These are phyloP conservation scores for Musa troglodytarum DNA, from an alignment of 176 grass and related monocot species.

Conservation along the genomic window DNA sequence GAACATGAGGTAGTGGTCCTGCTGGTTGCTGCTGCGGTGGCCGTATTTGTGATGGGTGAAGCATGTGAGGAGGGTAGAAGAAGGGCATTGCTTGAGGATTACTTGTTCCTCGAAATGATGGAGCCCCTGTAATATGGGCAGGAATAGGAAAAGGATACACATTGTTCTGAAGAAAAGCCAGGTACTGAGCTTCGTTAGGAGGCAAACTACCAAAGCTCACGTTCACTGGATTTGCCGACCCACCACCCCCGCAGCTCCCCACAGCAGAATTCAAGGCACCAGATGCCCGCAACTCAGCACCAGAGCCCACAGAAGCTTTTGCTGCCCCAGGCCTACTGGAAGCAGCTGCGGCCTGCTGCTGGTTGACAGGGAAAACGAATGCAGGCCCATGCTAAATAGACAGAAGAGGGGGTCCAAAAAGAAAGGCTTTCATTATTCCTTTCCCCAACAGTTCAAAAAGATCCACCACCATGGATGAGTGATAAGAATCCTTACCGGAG, in stretches of 20 bases:
- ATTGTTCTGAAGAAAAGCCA: slow-evolving; percentile 73
- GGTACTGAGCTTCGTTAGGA: slow-evolving; percentile 58
- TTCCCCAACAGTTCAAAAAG: neutral
- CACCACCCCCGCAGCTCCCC: slow-evolving; percentile 24
- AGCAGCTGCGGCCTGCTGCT: slow-evolving; percentile 53
- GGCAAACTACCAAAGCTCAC: slow-evolving; percentile 72
- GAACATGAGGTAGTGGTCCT: slow-evolving; percentile 13
- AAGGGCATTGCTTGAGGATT: slow-evolving; percentile 68
- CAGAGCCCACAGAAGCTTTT: slow-evolving; percentile 34
- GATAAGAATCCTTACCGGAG: slow-evolving; percentile 41
- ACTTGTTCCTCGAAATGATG: slow-evolving; percentile 54
- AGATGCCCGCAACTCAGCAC: slow-evolving; percentile 30
- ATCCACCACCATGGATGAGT: neutral
- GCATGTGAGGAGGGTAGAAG: slow-evolving; percentile 76
- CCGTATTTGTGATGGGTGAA: slow-evolving; percentile 73
- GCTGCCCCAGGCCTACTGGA: slow-evolving; percentile 40
- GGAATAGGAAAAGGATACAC: slow-evolving; percentile 65
- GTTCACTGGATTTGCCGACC: slow-evolving; percentile 48
- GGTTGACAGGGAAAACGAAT: slow-evolving; percentile 83
- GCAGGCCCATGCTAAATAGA: slow-evolving; percentile 54
- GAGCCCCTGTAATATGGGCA: slow-evolving; percentile 47
- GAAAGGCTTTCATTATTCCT: neutral
- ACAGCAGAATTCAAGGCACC: slow-evolving; percentile 23
- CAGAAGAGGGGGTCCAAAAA: neutral
- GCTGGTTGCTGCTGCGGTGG: slow-evolving; percentile 41